Percentiles rank a stretch among this genome's conserved stretches.
Conservation (phyloP, 352 stramenopile species). For the Phytopythium kandeliae region DNA sequence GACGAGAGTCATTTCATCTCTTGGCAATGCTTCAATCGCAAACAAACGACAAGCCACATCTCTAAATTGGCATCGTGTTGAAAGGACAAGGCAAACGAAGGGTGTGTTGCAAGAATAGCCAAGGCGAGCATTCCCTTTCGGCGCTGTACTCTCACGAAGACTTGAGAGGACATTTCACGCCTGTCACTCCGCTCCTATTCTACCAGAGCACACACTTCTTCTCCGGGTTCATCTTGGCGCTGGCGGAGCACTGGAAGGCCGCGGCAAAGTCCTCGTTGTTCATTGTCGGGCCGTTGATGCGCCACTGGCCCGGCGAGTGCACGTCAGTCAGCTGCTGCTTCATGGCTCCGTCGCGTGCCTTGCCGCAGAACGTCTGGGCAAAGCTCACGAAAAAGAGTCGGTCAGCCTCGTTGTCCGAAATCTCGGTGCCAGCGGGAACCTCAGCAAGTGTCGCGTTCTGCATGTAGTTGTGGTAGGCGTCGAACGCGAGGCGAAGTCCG, state of each 20-base stretch:
- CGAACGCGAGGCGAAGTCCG: conserved; percentile 43
- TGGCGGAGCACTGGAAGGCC: conserved; percentile 38
- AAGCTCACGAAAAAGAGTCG: conserved; percentile 67
- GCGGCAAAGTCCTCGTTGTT: conserved; percentile 50
- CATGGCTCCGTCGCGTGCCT: conserved; percentile 26
- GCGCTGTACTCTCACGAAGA: background rate
- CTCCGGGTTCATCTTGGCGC: conserved; percentile 38
- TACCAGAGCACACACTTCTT: conserved; percentile 53
- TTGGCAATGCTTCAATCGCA: too few relatives aligned
- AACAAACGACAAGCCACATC: too few relatives aligned
- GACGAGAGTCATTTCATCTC: too few relatives aligned
- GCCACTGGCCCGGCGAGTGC: conserved; percentile 31
- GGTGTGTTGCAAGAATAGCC: too few relatives aligned
- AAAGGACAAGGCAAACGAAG: too few relatives aligned
- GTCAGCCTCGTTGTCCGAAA: conserved; percentile 19
- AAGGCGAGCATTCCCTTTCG: too few relatives aligned
- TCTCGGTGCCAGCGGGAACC: conserved; percentile 1
- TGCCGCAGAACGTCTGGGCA: conserved; percentile 57
- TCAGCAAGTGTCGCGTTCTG: conserved; percentile 26
- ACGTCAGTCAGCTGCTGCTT: conserved; percentile 12
- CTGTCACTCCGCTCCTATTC: background rate
- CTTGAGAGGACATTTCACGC: too few relatives aligned
- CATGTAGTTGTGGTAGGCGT: conserved; percentile 22
- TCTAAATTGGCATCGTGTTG: too few relatives aligned
- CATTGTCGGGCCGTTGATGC: conserved; percentile 61